A percentile compares a stretch with the other conserved stretches of the same genome.
Conservation (phyloP, 2,329 filamentous ascomycete species). For the Massarina eburnea region DNA sequence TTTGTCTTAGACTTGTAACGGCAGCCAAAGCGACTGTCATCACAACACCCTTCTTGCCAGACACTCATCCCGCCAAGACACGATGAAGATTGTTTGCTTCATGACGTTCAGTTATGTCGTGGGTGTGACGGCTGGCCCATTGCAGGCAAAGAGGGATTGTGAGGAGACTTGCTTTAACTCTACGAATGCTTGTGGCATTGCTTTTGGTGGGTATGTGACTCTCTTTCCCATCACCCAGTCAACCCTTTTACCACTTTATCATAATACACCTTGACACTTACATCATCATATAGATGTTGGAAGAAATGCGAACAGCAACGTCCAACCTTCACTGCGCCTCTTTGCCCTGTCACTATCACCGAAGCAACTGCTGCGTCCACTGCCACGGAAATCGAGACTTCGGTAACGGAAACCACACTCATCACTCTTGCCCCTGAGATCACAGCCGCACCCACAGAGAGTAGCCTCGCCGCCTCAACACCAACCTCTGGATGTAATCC, state of each 20-base stretch:
- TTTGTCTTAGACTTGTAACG: neutral
- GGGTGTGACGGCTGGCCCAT: constrained; percentile 12
- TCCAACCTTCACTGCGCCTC: constrained; percentile 10
- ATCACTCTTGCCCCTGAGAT: neutral
- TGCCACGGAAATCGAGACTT: neutral
- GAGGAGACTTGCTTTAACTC: constrained; percentile 19
- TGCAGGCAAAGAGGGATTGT: constrained; percentile 20
- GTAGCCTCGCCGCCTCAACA: neutral
- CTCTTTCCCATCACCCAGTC: neutral
- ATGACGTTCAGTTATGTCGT: constrained; percentile 4
- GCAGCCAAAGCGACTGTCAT: neutral
- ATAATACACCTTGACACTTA: neutral
- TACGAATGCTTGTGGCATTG: constrained; percentile 21
- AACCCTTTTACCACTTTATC: neutral
- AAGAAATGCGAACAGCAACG: constrained; percentile 4
- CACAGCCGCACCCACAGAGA: neutral
- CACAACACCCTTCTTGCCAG: neutral
- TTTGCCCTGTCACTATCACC: neutral
- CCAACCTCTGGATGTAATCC: neutral
- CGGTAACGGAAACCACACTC: neutral
- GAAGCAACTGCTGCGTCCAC: neutral
- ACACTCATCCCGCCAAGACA: neutral
- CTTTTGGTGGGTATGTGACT: constrained; percentile 23
- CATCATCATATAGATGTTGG: constrained; percentile 6
- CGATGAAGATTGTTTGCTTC: constrained; percentile 11